Conservation (phyloP, 768 basidiomycete species). For the Strobilomyces dryophilus region DNA sequence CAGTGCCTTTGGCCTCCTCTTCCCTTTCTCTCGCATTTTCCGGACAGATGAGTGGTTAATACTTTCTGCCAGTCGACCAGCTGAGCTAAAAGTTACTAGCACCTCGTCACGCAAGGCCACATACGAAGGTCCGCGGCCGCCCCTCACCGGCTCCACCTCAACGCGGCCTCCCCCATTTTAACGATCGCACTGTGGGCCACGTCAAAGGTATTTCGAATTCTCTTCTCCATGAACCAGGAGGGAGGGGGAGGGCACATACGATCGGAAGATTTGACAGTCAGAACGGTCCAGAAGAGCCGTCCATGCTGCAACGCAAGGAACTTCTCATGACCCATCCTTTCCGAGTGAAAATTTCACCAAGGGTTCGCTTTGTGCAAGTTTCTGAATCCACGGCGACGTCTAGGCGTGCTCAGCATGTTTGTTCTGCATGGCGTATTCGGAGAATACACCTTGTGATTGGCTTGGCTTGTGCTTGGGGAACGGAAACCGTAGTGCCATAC, state of each 20-base stretch:
- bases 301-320: constrained; percentile 8
- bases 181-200: constrained; percentile 16
- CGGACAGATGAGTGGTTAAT: background rate
- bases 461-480: constrained; percentile 2
- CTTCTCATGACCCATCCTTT: constrained; percentile 3
- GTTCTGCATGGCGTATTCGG: constrained; percentile 1
- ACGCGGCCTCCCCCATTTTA: background rate
- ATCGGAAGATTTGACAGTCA: constrained; percentile 14
- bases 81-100: background rate
- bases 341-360: background rate
- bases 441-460: constrained; percentile 10
- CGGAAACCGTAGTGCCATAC: constrained; percentile 1
- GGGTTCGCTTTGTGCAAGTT: background rate
- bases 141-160: constrained; percentile 8
- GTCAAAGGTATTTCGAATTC: constrained; percentile 14
- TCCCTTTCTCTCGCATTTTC: background rate
- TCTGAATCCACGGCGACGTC: background rate
- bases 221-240: background rate
- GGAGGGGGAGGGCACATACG: background rate
- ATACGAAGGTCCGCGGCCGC: constrained; percentile 1
- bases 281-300: constrained; percentile 11
- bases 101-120: constrained; percentile 1
- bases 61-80: background rate
- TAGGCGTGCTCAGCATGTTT: constrained; percentile 5
- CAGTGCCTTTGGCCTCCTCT: background rate